phyloP scores from a whole-genome alignment of 106 monocot species.

The Acorus calamus region DNA sequence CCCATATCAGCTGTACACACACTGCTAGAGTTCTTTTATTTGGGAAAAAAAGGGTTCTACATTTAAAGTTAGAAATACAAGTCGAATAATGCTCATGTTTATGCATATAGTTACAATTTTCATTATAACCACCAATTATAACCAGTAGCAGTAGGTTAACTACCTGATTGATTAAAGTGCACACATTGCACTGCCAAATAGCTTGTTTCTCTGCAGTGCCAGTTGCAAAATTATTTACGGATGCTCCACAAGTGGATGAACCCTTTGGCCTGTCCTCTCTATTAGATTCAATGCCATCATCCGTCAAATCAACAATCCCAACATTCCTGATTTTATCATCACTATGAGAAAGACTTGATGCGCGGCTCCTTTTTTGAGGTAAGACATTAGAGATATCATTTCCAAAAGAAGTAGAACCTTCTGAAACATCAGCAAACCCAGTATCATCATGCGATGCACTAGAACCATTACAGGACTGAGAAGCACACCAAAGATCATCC shows the following conservation, averaged over 20 bases:
- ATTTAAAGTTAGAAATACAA: too few relatives aligned
- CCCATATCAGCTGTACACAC: too few relatives aligned
- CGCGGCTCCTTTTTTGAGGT: not conserved
- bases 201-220: conserved; percentile 17
- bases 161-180: conserved; percentile 82
- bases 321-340: conserved; percentile 1
- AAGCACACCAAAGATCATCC: conserved; percentile 95
- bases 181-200: conserved; percentile 61
- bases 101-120: too few relatives aligned
- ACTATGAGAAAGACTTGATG: not conserved
- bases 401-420: conserved; percentile 3
- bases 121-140: too few relatives aligned
- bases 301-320: not conserved
- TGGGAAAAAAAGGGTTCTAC: too few relatives aligned
- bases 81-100: too few relatives aligned
- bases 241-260: conserved; percentile 10
- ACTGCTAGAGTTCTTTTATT: too few relatives aligned
- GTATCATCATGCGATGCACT: conserved; percentile 2
- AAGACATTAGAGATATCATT: conserved; percentile 7
- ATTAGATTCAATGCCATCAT: not conserved
- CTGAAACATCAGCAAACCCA: not conserved
- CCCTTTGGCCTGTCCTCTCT: not conserved
- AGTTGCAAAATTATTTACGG: not conserved
- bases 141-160: too few relatives aligned
- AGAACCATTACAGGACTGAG: conserved; percentile 7